Conservation (phyloP, 352 stramenopile genomes). For the Nothophytophthora sp. region DNA sequence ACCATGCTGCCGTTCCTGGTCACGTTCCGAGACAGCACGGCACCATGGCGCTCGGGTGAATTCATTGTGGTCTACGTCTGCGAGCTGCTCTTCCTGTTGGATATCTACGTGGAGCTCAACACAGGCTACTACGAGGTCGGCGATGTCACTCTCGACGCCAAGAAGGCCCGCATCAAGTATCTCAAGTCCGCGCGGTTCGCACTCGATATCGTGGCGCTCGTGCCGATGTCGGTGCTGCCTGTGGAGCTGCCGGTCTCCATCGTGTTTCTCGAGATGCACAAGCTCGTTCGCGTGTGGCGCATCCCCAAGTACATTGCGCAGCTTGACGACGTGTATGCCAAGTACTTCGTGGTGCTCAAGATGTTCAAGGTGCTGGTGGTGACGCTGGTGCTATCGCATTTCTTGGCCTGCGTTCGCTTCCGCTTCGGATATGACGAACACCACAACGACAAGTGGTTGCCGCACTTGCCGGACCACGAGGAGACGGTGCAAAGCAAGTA, state of each 20-base stretch:
- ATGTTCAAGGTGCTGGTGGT: slow-evolving; percentile 66
- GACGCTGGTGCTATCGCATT: slow-evolving; percentile 50
- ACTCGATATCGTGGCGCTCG: slow-evolving; percentile 47
- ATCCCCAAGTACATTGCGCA: slow-evolving; percentile 56
- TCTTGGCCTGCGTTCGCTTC: slow-evolving; percentile 60
- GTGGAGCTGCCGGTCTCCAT: slow-evolving; percentile 8
- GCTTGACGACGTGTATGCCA: slow-evolving; percentile 60
- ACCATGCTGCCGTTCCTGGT: slow-evolving; percentile 53
- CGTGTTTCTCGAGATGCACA: slow-evolving; percentile 70
- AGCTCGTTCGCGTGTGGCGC: slow-evolving; percentile 46
- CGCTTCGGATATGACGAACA: slow-evolving; percentile 53
- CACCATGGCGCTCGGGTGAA: slow-evolving; percentile 23
- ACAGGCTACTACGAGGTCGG: slow-evolving; percentile 71
- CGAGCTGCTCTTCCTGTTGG: slow-evolving; percentile 53
- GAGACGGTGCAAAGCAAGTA: slow-evolving; percentile 36
- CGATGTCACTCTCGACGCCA: slow-evolving; percentile 52
- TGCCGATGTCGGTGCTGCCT: slow-evolving; percentile 43
- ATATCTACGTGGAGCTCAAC: slow-evolving; percentile 70
- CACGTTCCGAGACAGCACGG: slow-evolving; percentile 26
- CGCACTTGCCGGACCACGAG: slow-evolving; percentile 16
- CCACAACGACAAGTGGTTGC: slow-evolving; percentile 54
- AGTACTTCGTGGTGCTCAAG: slow-evolving; percentile 61
- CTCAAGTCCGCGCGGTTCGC: slow-evolving; percentile 50
- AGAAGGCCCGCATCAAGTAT: slow-evolving; percentile 53
- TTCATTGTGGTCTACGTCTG: slow-evolving; percentile 47